Conservation (phyloP, 305 asterid species). For the Galium porrigens region DNA sequence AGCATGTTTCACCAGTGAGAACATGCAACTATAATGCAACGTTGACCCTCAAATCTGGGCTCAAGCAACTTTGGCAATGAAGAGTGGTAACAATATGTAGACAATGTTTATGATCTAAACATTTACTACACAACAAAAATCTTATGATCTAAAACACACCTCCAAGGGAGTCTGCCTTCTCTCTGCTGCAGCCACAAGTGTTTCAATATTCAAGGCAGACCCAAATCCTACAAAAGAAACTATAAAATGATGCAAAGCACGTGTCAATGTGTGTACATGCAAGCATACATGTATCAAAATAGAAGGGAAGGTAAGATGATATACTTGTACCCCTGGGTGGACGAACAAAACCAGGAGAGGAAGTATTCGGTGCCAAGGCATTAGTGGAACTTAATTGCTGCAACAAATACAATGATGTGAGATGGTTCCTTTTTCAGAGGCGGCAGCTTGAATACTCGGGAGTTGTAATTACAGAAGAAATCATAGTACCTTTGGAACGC, state of each 20-base stretch:
- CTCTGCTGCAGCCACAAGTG: conserved; percentile 98
- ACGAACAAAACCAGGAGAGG: conserved; percentile 54
- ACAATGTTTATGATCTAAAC: too few relatives aligned
- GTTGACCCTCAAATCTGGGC: neutral
- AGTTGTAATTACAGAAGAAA: neutral
- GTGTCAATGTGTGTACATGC: neutral
- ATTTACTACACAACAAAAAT: neutral
- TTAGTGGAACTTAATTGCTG: conserved; percentile 50
- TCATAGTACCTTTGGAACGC: conserved; percentile 62
- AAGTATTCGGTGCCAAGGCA: conserved; percentile 33
- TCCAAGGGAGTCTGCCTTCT: conserved; percentile 84
- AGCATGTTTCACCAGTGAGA: neutral
- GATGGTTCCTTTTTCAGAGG: neutral
- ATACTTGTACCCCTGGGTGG: conserved; percentile 58
- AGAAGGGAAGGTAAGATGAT: conserved; percentile 11
- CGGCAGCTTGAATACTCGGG: neutral
- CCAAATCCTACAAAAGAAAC: conserved; percentile 56
- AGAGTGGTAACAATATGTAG: too few relatives aligned
- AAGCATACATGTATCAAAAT: conserved; percentile 11
- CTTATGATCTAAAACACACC: conserved; percentile 27
- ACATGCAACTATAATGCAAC: neutral
- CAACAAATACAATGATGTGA: conserved; percentile 19
- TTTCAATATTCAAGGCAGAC: conserved; percentile 88
- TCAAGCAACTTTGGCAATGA: neutral
- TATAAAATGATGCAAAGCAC: neutral